phyloP scores from a whole-genome alignment of 768 basidiomycete species.

The Mycena indigotica region DNA sequence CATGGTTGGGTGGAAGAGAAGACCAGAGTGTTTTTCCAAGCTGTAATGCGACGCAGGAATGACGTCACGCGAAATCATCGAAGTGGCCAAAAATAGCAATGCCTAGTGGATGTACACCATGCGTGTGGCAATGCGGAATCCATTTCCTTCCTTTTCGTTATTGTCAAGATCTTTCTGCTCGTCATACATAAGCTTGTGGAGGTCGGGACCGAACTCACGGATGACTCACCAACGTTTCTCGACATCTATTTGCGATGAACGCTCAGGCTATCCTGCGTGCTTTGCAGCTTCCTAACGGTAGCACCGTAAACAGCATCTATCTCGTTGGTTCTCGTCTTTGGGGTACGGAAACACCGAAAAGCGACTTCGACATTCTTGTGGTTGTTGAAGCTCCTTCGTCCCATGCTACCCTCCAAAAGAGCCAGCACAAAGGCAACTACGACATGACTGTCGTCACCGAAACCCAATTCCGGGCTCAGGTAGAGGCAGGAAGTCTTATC shows the following conservation, averaged over 20 bases:
- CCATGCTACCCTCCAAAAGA: slow-evolving; percentile 13
- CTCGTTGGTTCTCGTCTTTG: slow-evolving; percentile 26
- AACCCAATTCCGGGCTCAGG: slow-evolving; percentile 19
- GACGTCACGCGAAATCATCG: not conserved
- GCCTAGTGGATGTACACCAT: too few species aligned
- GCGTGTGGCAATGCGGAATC: too few species aligned
- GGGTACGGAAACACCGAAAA: slow-evolving; percentile 24
- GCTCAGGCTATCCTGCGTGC: not conserved
- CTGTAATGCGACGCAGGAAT: not conserved
- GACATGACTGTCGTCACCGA: slow-evolving; percentile 26
- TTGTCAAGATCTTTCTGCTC: too few species aligned
- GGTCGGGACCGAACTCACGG: not conserved
- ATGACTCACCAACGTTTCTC: not conserved
- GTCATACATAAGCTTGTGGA: too few species aligned
- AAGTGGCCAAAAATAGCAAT: too few species aligned
- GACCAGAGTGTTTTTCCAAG: not conserved
- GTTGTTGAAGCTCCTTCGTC: slow-evolving; percentile 14
- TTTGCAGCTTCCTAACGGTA: slow-evolving; percentile 9
- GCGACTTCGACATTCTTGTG: slow-evolving; percentile 27
- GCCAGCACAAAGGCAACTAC: slow-evolving; percentile 28
- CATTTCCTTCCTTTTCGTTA: too few species aligned
- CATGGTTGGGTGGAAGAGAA: not conserved
- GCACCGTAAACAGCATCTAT: slow-evolving; percentile 13
- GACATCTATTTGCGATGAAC: not conserved
- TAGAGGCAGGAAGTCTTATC: slow-evolving; percentile 23